These are phyloP conservation scores for Fusarium equiseti DNA, from an alignment of 2,329 filamentous ascomycete species.

Conservation along the genomic window DNA sequence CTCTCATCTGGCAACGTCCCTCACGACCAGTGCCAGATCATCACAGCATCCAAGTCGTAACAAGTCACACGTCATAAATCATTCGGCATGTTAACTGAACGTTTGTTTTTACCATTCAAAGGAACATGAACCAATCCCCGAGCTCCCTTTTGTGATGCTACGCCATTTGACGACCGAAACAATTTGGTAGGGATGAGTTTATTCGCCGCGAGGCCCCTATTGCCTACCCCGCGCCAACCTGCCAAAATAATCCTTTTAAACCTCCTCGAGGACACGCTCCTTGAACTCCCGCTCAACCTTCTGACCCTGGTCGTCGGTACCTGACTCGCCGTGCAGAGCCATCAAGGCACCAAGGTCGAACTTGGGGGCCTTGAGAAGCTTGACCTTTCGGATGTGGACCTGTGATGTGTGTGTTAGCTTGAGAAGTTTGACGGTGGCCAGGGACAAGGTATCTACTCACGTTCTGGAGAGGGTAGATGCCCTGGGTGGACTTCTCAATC, in stretches of 20 bases:
- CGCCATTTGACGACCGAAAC: slow-evolving; percentile 60
- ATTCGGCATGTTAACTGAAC: slow-evolving; percentile 47
- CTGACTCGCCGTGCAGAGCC: slow-evolving; percentile 96
- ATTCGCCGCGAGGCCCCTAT: slow-evolving; percentile 51
- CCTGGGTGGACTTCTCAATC: slow-evolving; percentile 99
- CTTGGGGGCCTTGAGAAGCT: slow-evolving; percentile 98
- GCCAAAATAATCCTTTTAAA: slow-evolving; percentile 71
- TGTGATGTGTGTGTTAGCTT: slow-evolving; percentile 55
- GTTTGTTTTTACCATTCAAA: slow-evolving; percentile 53
- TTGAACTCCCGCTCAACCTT: slow-evolving; percentile 99
- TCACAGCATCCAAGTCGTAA: slow-evolving; percentile 32
- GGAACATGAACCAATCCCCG: slow-evolving; percentile 57
- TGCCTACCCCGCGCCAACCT: slow-evolving; percentile 49
- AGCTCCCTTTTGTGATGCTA: slow-evolving; percentile 58
- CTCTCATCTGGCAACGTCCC: slow-evolving; percentile 27
- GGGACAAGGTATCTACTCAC: slow-evolving; percentile 64
- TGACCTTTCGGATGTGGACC: slow-evolving; percentile 99
- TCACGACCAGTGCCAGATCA: slow-evolving; percentile 24
- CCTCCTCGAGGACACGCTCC: slow-evolving; percentile 93
- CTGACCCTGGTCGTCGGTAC: slow-evolving; percentile 94
- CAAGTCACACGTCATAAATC: slow-evolving; percentile 37
- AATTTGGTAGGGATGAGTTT: slow-evolving; percentile 54
- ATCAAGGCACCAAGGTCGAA: slow-evolving; percentile 98
- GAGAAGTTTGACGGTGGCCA: not conserved
- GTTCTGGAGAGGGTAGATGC: slow-evolving; percentile 99